Percentiles rank a stretch among this genome's conserved stretches.
phyloP scores from a whole-genome alignment of 106 monocot genomes.

The Gastrodia elata region DNA sequence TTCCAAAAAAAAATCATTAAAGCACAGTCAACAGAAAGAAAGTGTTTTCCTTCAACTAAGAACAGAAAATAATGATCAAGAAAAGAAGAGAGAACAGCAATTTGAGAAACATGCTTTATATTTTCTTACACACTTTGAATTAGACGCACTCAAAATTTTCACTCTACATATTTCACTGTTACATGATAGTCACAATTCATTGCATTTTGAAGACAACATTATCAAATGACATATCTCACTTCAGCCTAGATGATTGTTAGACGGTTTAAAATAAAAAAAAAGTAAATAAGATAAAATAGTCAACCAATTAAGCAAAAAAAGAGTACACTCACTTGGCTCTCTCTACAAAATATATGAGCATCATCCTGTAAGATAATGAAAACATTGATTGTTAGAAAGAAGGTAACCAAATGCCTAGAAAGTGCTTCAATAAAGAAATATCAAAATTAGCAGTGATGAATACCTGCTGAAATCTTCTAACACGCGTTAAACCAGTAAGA shows the following conservation, averaged over 20 bases:
- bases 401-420: neutral
- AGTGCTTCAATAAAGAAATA: neutral
- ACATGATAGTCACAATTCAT: neutral
- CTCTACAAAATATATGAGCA: constrained; percentile 97
- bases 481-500: constrained; percentile 94
- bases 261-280: neutral
- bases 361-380: constrained; percentile 64
- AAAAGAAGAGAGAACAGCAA: too few relatives aligned
- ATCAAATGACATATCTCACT: neutral
- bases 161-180: neutral
- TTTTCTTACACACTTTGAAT: neutral
- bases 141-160: neutral
- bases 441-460: neutral
- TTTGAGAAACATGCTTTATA: neutral
- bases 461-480: constrained; percentile 99
- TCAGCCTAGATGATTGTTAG: neutral
- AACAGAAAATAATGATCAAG: neutral
- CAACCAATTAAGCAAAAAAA: neutral
- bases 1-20: too few relatives aligned
- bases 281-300: neutral
- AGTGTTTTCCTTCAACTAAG: neutral
- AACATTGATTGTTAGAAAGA: neutral
- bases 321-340: constrained; percentile 55
- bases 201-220: neutral
- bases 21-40: neutral